Percentiles rank a stretch among this genome's conserved stretches.
Evolutionary conservation across 352 stramenopile species (phyloP).

Genomic region (Lagenidium giganteum): DNA sequence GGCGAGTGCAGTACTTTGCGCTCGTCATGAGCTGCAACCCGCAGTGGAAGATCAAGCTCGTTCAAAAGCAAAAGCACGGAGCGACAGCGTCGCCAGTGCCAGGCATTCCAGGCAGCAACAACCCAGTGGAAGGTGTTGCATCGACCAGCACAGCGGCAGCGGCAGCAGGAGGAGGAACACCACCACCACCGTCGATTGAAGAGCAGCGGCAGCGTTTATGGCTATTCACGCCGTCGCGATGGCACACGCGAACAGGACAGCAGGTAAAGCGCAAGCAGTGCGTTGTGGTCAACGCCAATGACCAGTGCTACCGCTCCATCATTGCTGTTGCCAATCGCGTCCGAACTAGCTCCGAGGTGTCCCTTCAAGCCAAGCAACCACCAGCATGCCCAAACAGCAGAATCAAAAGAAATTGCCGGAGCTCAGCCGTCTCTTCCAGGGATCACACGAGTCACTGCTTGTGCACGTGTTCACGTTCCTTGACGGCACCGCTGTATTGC

Average conservation of each 20-base stretch:
- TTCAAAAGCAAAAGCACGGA: constrained; percentile 3
- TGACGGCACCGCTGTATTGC: constrained; percentile 8
- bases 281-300: constrained; percentile 18
- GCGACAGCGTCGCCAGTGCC: no score
- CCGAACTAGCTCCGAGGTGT: no score
- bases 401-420: no score
- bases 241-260: no score
- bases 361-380: no score
- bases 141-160: no score
- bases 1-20: constrained; percentile 20
- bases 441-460: constrained; percentile 5
- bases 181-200: background rate
- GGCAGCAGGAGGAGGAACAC: background rate
- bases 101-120: no score
- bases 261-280: constrained; percentile 1
- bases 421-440: constrained; percentile 17
- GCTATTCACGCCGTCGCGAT: constrained; percentile 18
- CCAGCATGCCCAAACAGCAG: no score
- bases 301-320: constrained; percentile 11
- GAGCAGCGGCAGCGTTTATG: constrained; percentile 13
- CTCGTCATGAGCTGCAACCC: constrained; percentile 15
- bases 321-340: constrained; percentile 1
- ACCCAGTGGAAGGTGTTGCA: no score
- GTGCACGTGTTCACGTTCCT: constrained; percentile 18
- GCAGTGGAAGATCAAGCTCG: constrained; percentile 14